Evolutionary conservation across 1,284 basidiomycete species (phyloP).

Genomic region (Rhodotorula sp.): DNA sequence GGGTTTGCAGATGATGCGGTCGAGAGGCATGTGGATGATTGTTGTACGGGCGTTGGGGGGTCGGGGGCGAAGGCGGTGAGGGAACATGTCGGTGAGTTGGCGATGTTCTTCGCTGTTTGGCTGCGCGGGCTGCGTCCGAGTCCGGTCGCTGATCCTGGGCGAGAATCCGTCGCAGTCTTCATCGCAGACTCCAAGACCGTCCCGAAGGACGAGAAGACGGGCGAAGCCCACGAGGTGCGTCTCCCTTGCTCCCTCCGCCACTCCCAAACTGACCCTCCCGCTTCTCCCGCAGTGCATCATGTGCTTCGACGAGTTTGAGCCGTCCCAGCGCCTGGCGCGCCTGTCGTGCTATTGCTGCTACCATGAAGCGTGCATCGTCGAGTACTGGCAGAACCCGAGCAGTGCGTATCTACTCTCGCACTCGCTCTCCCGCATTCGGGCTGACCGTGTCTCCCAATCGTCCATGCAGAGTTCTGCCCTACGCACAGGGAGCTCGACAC

Average conservation of each 20-base stretch:
- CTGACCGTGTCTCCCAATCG: background rate
- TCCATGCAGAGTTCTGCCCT: conserved; percentile 7
- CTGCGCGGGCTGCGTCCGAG: too few relatives aligned
- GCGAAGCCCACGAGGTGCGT: conserved; percentile 17
- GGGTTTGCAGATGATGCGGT: background rate
- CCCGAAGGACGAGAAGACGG: conserved; percentile 13
- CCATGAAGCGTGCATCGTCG: conserved; percentile 23
- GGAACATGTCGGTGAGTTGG: conserved; percentile 24
- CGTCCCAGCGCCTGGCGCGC: conserved; percentile 14
- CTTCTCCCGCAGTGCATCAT: conserved; percentile 13
- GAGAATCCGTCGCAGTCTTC: conserved; percentile 23
- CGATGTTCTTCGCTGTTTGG: background rate
- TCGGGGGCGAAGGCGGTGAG: background rate
- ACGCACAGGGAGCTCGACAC: conserved; percentile 14
- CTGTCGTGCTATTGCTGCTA: conserved; percentile 30
- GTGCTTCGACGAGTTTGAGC: conserved; percentile 24
- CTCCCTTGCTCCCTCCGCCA: too few relatives aligned
- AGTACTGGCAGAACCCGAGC: conserved; percentile 24
- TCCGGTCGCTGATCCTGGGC: too few relatives aligned
- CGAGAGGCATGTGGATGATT: conserved; percentile 23
- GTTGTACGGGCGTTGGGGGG: conserved; percentile 7
- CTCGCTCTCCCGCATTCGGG: background rate
- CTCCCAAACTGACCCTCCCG: background rate
- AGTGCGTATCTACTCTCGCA: background rate
- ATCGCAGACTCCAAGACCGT: conserved; percentile 16